Percentiles rank a stretch among this genome's conserved stretches.
phyloP scores from a whole-genome alignment of 1,284 basidiomycete genomes.

The Microstroma glucosiphilum region DNA sequence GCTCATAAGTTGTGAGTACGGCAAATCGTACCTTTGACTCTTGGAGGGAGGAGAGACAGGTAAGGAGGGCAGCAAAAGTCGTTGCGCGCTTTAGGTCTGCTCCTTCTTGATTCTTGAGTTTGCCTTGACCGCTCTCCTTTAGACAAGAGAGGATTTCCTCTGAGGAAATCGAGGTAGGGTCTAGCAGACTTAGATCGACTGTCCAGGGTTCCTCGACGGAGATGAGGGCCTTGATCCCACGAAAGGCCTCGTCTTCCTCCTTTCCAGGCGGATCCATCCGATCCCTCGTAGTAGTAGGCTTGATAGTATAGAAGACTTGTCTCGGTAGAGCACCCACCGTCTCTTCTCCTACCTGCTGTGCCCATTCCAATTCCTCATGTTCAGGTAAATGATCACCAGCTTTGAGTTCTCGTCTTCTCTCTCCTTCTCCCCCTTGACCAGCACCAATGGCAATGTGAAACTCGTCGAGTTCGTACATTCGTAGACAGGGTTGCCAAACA shows the following conservation, averaged over 20 bases:
- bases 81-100: neutral
- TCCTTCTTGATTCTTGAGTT: neutral
- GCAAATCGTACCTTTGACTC: constrained; percentile 4
- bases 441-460: neutral
- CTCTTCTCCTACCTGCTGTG: neutral
- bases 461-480: constrained; percentile 4
- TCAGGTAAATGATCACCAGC: constrained; percentile 14
- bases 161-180: neutral
- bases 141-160: neutral
- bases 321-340: constrained; percentile 8
- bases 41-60: constrained; percentile 10
- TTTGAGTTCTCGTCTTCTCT: constrained; percentile 5
- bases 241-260: neutral
- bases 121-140: neutral
- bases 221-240: constrained; percentile 12
- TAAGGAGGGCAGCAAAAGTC: constrained; percentile 9
- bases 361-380: constrained; percentile 5
- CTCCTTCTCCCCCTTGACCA: neutral
- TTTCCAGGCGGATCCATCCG: constrained; percentile 2
- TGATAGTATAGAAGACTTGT: constrained; percentile 13
- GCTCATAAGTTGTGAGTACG: constrained; percentile 16
- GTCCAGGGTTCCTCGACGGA: constrained; percentile 13
- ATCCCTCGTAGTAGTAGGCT: constrained; percentile 3
- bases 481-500: constrained; percentile 14
- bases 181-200: constrained; percentile 8